These are phyloP conservation scores for Chlorella sp. DNA, from an alignment of 139 green algal genomes.

Conservation along the genomic window DNA sequence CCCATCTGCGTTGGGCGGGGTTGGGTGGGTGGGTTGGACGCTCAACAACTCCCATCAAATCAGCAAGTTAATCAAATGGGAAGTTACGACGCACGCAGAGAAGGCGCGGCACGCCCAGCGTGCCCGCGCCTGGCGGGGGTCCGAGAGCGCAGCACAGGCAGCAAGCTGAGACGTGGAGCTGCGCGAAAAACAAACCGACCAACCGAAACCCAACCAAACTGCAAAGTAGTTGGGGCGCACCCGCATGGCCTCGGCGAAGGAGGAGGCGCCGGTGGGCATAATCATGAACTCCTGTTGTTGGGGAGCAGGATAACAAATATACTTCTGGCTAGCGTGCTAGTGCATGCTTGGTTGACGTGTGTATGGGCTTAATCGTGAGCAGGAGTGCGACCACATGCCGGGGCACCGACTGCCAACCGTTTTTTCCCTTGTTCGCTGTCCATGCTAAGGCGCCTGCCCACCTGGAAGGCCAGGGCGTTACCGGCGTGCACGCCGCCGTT, in stretches of 20 bases:
- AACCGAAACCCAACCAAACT: too few species aligned
- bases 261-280: slow-evolving; percentile 84
- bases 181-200: too few species aligned
- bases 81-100: too few species aligned
- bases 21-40: background rate
- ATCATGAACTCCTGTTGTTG: slow-evolving; percentile 98
- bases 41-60: too few species aligned
- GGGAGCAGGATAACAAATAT: background rate
- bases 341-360: too few species aligned
- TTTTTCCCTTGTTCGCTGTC: too few species aligned
- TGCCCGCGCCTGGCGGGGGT: background rate
- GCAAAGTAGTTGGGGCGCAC: slow-evolving; percentile 74
- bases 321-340: too few species aligned
- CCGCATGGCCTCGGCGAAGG: slow-evolving; percentile 94
- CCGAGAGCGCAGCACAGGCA: background rate
- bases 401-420: too few species aligned
- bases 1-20: slow-evolving; percentile 33
- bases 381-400: too few species aligned
- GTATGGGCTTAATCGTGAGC: too few species aligned
- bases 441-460: too few species aligned
- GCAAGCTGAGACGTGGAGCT: background rate
- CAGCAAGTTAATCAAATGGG: too few species aligned
- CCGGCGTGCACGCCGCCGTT: slow-evolving; percentile 97
- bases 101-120: background rate
- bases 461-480: slow-evolving; percentile 97